phyloP scores from a whole-genome alignment of 1,284 basidiomycete genomes.

The Apiotrichum akiyoshidainum region DNA sequence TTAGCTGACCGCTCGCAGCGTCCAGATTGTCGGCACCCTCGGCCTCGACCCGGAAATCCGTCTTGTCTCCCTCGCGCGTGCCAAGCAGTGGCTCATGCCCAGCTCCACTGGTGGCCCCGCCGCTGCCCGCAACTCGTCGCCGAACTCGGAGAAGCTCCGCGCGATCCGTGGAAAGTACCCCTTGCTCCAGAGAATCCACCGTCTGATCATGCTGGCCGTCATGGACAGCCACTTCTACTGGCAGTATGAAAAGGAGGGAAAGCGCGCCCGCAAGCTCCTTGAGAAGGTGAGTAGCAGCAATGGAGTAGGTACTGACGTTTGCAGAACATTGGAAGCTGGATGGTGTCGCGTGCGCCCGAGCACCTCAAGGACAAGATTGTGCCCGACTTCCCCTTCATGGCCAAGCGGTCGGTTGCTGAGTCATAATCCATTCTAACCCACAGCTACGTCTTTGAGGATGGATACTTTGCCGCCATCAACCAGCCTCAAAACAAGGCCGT shows the following conservation, averaged over 20 bases:
- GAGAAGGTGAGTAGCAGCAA: conserved; percentile 6
- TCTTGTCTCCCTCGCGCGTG: conserved; percentile 20
- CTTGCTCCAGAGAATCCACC: conserved; percentile 14
- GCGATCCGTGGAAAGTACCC: conserved; percentile 12
- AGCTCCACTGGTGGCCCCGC: conserved; percentile 3
- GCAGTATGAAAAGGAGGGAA: conserved; percentile 19
- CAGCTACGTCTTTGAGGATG: conserved; percentile 21
- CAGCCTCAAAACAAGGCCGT: conserved; percentile 13
- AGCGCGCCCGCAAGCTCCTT: conserved; percentile 8
- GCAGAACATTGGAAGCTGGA: conserved; percentile 12
- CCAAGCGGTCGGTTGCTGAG: background rate
- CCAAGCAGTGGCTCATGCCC: conserved; percentile 23
- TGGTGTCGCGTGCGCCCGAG: conserved; percentile 10
- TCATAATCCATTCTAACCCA: background rate
- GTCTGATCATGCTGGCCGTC: conserved; percentile 12
- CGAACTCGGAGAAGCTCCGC: conserved; percentile 11
- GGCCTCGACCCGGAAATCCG: conserved; percentile 21
- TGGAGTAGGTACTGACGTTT: background rate
- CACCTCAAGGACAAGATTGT: conserved; percentile 21
- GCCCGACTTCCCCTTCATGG: conserved; percentile 12
- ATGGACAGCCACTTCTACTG: conserved; percentile 14
- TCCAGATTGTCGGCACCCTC: conserved; percentile 21
- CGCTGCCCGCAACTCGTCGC: conserved; percentile 15
- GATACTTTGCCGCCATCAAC: conserved; percentile 23
- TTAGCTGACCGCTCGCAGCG: conserved; percentile 1